A percentile compares a stretch with the other conserved stretches of the same genome.
phyloP scores from a whole-genome alignment of 2,329 filamentous ascomycete genomes.

The Fusarium vanettenii region DNA sequence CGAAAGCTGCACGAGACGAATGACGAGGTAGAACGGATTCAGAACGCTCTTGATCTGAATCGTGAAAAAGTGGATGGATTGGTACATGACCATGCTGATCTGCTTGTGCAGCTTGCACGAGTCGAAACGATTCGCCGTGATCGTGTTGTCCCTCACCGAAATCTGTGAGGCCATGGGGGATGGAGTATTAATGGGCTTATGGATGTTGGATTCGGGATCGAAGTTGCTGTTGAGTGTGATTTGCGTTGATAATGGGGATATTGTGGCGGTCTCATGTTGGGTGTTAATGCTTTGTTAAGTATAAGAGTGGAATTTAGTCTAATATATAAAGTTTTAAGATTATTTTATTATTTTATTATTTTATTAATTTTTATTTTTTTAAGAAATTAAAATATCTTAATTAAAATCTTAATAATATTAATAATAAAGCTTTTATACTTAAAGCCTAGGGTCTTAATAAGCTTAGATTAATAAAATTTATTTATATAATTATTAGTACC shows the following conservation, averaged over 20 bases:
- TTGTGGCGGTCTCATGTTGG: not conserved
- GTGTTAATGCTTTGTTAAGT: not conserved
- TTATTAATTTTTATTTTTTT: too few species aligned
- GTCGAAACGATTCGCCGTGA: not conserved
- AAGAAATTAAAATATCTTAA: too few species aligned
- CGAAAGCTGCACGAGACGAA: not conserved
- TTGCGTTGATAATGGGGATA: not conserved
- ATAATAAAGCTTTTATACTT: too few species aligned
- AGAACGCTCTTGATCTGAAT: not conserved
- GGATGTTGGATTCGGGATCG: too few species aligned
- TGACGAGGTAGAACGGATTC: not conserved
- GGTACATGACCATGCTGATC: not conserved
- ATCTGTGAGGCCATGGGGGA: not conserved
- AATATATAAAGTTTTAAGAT: too few species aligned
- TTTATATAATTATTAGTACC: too few species aligned
- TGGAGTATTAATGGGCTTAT: not conserved
- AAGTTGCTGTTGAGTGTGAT: not conserved
- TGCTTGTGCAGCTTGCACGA: not conserved
- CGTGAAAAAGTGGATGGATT: not conserved
- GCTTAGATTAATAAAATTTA: too few species aligned
- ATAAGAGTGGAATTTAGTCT: too few species aligned
- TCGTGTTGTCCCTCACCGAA: not conserved
- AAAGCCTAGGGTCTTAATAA: too few species aligned
- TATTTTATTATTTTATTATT: too few species aligned
- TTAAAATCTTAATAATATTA: too few species aligned